Base-by-base conservation (phyloP, 345 rosid species). In the Pistacia atlantica region DNA sequence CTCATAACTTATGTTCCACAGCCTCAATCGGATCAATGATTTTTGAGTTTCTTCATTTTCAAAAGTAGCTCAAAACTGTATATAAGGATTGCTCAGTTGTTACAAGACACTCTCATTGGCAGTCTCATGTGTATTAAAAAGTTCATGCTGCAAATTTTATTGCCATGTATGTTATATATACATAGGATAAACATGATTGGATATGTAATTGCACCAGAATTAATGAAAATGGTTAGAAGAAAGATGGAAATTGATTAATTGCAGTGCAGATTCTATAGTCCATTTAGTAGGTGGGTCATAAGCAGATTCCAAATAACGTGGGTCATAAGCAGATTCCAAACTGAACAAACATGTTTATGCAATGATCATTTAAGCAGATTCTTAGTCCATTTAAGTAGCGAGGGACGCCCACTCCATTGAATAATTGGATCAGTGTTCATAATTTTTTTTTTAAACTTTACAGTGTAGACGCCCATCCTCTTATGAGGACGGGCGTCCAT, bases 21-120 rank as follows among this genome's bases (percentile, higher is more conserved):
- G 63, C 73, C 69, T 48, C 48, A 16, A 56, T 31, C 37, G 85
- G 72, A 71, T 76, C 45, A 57, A 57, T 49, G 61, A 33, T 0
- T 33, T 61, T 74, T 42, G 68, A 65, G 88, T 83, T 75, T 75
- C 76, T 72, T 48, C 77, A 77, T 84, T 81, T 84, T 79, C 78
- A 55, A 72, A 56, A 49, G 80, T 79, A 74, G 84, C 78, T 77
- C 76, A 71, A 49, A 22, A 45, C 33, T 28, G 65, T 57, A 55
- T 5, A 52, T 56, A 38, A 65, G 62, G 78, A 20, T 48, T 49
- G 60, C 22, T 72, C 75, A 25, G 52, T 42, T 42, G 8, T 52
- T 33, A 31, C 14, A 37, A 52, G 18, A 33, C 65, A 2, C 7
- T 54, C 56, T 10, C 8, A 11, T 31, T 62, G 54, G n/a, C 49